A percentile compares a stretch with the other conserved stretches of the same genome.
Evolutionary conservation across 139 green algal species (phyloP).

Genomic region (Klebsormidium nitens): DNA sequence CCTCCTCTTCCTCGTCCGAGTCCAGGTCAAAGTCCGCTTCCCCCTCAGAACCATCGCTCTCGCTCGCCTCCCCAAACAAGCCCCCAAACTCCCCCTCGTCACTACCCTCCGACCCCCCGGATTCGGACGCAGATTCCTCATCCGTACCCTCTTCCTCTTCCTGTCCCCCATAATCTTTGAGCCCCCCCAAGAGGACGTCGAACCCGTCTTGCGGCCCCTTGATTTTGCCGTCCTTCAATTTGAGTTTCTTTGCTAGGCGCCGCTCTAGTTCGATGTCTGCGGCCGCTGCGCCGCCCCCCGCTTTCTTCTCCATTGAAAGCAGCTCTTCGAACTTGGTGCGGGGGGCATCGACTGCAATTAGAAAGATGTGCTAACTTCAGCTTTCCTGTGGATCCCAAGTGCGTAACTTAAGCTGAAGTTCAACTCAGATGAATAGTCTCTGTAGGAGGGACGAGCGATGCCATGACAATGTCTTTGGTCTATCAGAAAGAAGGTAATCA

Average conservation of each 20-base stretch:
- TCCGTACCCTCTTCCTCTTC: slow-evolving; percentile 16
- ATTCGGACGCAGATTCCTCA: neutral
- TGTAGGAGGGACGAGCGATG: no score
- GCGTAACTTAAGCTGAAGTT: no score
- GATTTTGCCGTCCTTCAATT: slow-evolving; percentile 13
- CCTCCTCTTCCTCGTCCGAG: neutral
- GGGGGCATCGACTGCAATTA: no score
- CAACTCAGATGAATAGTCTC: no score
- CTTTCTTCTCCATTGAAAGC: slow-evolving; percentile 14
- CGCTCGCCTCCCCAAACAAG: no score
- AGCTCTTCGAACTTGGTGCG: slow-evolving; percentile 22
- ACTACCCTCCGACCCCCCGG: neutral
- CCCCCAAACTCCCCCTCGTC: slow-evolving; percentile 2
- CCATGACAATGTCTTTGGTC: no score
- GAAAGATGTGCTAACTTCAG: no score
- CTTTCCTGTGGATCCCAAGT: no score
- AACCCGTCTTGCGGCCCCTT: slow-evolving; percentile 1
- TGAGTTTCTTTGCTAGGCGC: slow-evolving; percentile 10
- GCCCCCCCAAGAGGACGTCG: slow-evolving; percentile 4
- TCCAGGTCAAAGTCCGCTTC: no score
- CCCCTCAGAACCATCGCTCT: neutral
- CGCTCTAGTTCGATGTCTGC: slow-evolving; percentile 17
- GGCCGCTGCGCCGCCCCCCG: neutral
- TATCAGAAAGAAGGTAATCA: no score
- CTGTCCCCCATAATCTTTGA: slow-evolving; percentile 9